Percentiles rank a stretch among this genome's conserved stretches.
Conservation (phyloP, 352 stramenopile genomes). For the Globisporangium lucens region DNA sequence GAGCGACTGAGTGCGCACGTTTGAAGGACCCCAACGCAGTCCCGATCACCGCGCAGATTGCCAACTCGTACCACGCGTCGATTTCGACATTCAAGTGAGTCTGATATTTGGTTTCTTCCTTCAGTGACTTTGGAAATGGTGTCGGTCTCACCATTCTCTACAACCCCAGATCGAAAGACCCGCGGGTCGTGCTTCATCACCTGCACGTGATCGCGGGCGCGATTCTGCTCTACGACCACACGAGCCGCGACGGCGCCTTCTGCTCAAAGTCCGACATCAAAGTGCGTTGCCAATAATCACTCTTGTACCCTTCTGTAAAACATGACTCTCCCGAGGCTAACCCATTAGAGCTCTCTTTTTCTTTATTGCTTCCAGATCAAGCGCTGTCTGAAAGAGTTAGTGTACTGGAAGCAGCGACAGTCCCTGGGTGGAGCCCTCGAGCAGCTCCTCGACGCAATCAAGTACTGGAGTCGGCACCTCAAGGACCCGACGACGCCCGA, state of each 20-base stretch:
- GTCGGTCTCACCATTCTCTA: background rate
- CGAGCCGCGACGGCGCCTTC: slow-evolving; percentile 40
- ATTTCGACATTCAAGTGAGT: slow-evolving; percentile 21
- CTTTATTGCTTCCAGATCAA: slow-evolving; percentile 41
- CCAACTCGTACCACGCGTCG: slow-evolving; percentile 43
- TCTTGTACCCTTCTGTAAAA: background rate
- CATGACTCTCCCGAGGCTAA: background rate
- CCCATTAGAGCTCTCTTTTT: background rate
- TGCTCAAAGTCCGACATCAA: slow-evolving; percentile 56
- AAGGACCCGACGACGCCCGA: slow-evolving; percentile 44
- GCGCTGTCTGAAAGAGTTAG: slow-evolving; percentile 50
- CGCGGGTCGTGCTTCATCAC: slow-evolving; percentile 37
- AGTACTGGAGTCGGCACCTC: slow-evolving; percentile 53
- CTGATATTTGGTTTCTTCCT: background rate
- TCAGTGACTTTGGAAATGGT: background rate
- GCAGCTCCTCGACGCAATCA: slow-evolving; percentile 48
- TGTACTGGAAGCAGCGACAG: slow-evolving; percentile 28
- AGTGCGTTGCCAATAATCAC: slow-evolving; percentile 15
- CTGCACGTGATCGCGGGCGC: slow-evolving; percentile 51
- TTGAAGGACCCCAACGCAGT: slow-evolving; percentile 34
- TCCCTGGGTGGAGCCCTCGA: slow-evolving; percentile 22
- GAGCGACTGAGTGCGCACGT: slow-evolving; percentile 36
- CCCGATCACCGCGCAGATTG: slow-evolving; percentile 35
- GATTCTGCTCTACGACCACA: slow-evolving; percentile 63
- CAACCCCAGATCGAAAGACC: slow-evolving; percentile 32